Conservation (phyloP, 2,329 filamentous ascomycete genomes). For the Cordyceps fumosorosea region DNA sequence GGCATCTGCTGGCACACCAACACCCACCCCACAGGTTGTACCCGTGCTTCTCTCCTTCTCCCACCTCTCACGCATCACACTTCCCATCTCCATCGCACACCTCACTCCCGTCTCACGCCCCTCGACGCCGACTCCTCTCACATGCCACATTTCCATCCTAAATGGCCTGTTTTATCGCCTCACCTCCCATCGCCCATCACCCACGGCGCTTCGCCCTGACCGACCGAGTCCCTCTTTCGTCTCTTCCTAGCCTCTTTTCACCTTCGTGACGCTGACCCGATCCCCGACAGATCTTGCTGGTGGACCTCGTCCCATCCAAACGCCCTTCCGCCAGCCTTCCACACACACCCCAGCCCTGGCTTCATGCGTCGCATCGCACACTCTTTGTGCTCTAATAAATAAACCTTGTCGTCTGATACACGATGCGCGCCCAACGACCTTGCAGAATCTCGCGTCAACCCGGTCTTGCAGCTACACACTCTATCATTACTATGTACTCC, state of each 20-base stretch:
- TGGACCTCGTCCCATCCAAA: not conserved
- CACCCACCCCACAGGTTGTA: no score
- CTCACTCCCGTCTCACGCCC: not conserved
- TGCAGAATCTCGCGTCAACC: not conserved
- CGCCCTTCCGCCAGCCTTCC: not conserved
- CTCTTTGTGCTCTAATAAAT: not conserved
- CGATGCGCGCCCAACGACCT: not conserved
- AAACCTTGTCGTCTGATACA: not conserved
- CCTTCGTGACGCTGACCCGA: not conserved
- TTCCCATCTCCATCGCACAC: not conserved
- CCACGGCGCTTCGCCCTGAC: not conserved
- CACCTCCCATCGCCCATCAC: not conserved
- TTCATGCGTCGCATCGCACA: not conserved
- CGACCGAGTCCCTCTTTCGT: not conserved
- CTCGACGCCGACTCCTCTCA: not conserved
- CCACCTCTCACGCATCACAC: not conserved
- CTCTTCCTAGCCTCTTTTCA: not conserved
- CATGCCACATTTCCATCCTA: not conserved
- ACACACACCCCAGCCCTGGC: not conserved
- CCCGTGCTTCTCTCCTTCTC: not conserved
- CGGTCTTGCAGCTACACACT: not conserved
- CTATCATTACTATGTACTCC: not conserved
- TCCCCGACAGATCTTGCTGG: not conserved
- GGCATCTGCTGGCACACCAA: no score
- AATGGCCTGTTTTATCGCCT: constrained; percentile 7